Base-by-base conservation (phyloP, 257 asterid genomes). In the Nicotiana paniculata region DNA sequence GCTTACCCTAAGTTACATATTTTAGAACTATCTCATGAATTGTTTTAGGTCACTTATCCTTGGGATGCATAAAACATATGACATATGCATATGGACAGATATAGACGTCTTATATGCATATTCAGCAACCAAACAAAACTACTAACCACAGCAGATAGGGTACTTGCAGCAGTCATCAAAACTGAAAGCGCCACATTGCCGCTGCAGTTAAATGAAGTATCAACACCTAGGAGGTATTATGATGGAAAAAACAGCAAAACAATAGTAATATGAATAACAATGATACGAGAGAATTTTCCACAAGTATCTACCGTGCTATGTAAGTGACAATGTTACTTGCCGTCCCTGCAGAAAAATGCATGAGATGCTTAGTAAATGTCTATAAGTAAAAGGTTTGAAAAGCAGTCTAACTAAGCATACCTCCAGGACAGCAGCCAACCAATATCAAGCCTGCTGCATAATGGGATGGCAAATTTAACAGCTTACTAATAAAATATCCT, bases 341-440 rank as follows among this genome's bases (percentile, higher is more conserved):
- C 6, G 98, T 93, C 82, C 98, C 99, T 95, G 92, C 63, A 32
- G 77, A 77, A 70, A 57, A 85, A 63, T 16, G 68, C 70, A 83
- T 35, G 59, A 30, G 66, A 78, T 79, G 80, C 62, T 53, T 75
- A 67, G 68, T 46, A 10, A 72, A 67, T 46, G 46, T 57, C 77
- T 15, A 39, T 24, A 28, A 85, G 77, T 15, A 70, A 53, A 6
- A 65, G 55, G 74, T 32, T 1, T 46, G 77, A 43, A 7, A 37
- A 84, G 54, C 74, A 61, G 67, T 46, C 30, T 46, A 30, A 37
- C 58, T 35, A 24, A 72, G n/a, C 78, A 46, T 86, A 93, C 99
- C 99, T 88, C 98, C 99, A 16, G 99, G 99, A 83, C 99, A 95
- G 86, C 97, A 95, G 77, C 96, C 97, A 24, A 95, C 98, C 85